Percentiles rank a stretch among this genome's conserved stretches.
These are phyloP conservation scores for Globisporangium polare DNA, from an alignment of 352 stramenopile species.

Conservation along the genomic window DNA sequence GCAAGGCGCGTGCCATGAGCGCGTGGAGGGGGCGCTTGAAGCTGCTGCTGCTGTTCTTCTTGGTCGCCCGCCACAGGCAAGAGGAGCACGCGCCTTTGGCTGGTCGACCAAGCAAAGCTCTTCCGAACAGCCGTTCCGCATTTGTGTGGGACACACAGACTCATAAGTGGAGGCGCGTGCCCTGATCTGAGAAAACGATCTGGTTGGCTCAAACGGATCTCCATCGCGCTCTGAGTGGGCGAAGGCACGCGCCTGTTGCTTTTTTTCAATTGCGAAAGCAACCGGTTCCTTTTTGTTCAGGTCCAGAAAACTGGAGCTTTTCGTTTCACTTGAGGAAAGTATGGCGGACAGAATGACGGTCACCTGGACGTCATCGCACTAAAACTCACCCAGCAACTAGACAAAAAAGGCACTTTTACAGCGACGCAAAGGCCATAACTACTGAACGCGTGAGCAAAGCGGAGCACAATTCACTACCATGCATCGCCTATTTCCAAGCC, in stretches of 20 bases:
- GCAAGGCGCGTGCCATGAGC: constrained; percentile 3
- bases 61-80: neutral
- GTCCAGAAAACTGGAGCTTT: neutral
- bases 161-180: neutral
- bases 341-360: neutral
- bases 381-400: neutral
- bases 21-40: neutral
- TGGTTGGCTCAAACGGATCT: neutral
- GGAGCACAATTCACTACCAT: neutral
- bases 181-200: neutral
- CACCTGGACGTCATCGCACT: neutral
- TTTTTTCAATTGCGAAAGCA: neutral
- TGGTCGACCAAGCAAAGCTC: neutral
- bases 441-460: neutral
- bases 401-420: neutral
- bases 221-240: neutral
- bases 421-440: neutral
- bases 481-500: neutral
- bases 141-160: neutral
- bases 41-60: neutral
- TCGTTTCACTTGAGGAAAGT: neutral
- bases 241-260: constrained; percentile 8
- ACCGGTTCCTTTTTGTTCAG: neutral
- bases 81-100: neutral
- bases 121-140: neutral